A percentile compares a stretch with the other conserved stretches of the same genome.
phyloP scores from a whole-genome alignment of 305 asterid species.

The Nicotiana rustica region DNA sequence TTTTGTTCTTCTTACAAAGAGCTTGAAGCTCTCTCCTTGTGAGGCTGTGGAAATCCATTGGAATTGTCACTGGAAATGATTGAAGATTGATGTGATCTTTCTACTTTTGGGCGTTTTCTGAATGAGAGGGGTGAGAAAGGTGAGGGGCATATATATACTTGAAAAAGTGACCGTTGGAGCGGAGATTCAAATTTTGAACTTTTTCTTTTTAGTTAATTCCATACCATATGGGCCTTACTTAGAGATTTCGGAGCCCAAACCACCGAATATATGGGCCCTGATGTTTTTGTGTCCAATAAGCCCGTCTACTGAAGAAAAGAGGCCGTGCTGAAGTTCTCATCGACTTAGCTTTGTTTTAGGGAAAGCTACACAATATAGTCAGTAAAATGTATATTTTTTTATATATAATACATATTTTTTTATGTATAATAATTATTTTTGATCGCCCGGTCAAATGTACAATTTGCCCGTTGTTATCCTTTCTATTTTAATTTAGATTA shows the following conservation, averaged over 20 bases:
- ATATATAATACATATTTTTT: too few species aligned
- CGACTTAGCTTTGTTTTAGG: too few species aligned
- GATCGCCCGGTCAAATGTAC: too few species aligned
- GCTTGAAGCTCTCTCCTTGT: slow-evolving; percentile 71
- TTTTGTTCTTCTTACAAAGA: slow-evolving; percentile 75
- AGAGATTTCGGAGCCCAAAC: not conserved
- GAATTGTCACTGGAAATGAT: too few species aligned
- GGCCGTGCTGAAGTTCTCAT: too few species aligned
- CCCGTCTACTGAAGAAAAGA: too few species aligned
- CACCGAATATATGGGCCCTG: not conserved
- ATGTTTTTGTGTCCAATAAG: too few species aligned
- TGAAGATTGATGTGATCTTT: not conserved
- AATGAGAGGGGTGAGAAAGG: slow-evolving; percentile 32
- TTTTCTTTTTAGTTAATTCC: not conserved
- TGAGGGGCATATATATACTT: slow-evolving; percentile 48
- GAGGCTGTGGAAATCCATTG: slow-evolving; percentile 62
- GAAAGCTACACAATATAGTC: too few species aligned
- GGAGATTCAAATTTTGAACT: slow-evolving; percentile 39
- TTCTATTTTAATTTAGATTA: too few species aligned
- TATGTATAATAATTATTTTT: too few species aligned
- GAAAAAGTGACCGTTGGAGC: slow-evolving; percentile 58
- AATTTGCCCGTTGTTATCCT: too few species aligned
- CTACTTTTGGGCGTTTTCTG: slow-evolving; percentile 26
- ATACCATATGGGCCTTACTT: not conserved
- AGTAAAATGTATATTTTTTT: too few species aligned